Base-by-base conservation (phyloP, 768 basidiomycete species). In the Russula dissimulans region DNA sequence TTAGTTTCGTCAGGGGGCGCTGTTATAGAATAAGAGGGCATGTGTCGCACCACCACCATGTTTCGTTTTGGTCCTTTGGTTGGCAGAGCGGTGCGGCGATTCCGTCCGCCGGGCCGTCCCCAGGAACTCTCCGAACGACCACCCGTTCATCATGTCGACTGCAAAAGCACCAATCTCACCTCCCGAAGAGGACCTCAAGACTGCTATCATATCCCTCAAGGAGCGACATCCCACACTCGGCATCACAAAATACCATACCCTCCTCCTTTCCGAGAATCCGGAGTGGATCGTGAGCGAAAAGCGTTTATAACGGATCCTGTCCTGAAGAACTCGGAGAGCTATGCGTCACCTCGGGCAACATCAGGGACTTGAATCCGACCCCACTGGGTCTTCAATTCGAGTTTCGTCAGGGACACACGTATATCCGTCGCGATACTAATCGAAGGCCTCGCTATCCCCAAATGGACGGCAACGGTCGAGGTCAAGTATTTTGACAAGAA, bases 261-360 rank as follows among this genome's bases (percentile, higher is more conserved):
- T 82, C 6, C 73, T 94, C 8, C 78, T 86, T 12, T 70, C 76
- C 12, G 72, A 75, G 10, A 73, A 88, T 64, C 81, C 87, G 3
- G 75, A 79, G 26, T 94, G 90, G 89, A 70, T 78, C 0, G 88
- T 93, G 64, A 89, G 89, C 69, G 92, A 94, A 71, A 93, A 91
- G 68, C 81, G 92, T 26, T 79, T 86, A 4, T 75, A 84, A 49
- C 92, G 89, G 70, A 73, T 88, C 50, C n/a, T n/a, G n/a, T n/a
- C n/a, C 73, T 93, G 2, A 85, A 88, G 1, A 84, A 87, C 63
- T 74, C 68, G 18, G 79, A 81, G 60, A 83, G 82, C 0, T 73
- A 86, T 36, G 71, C 81, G 22, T 69, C 58, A 36, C 34, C 34
- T 36, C 34, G 10, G n/a, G 46, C 66, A 62, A 38, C 55, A 56